These are phyloP conservation scores for Ogataea siamensis DNA, from an alignment of 805 yeast genomes.

Conservation along the genomic window DNA sequence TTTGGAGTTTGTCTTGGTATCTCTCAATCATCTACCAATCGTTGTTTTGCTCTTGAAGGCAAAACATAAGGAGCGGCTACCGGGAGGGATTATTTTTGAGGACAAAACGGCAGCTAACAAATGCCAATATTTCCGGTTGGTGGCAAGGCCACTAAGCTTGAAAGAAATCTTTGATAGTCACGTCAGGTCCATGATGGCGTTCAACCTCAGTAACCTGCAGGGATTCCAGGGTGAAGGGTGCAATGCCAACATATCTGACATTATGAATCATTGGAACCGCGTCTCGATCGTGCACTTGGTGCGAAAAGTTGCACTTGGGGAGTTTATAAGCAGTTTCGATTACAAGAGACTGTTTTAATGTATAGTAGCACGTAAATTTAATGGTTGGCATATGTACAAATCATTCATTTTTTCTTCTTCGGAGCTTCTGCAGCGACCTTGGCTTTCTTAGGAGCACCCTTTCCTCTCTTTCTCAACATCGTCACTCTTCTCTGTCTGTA, in stretches of 20 bases:
- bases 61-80: conserved; percentile 69
- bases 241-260: conserved; percentile 11
- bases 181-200: conserved; percentile 28
- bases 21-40: conserved; percentile 80
- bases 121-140: conserved; percentile 21
- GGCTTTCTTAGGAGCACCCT: conserved; percentile 83
- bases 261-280: conserved; percentile 28
- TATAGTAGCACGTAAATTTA: conserved; percentile 5
- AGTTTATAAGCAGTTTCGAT: conserved; percentile 29
- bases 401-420: conserved; percentile 39
- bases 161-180: conserved; percentile 31
- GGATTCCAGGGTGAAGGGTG: conserved; percentile 11
- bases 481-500: conserved; percentile 65
- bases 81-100: conserved; percentile 48
- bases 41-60: conserved; percentile 76
- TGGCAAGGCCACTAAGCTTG: conserved; percentile 29
- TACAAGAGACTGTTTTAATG: conserved; percentile 33
- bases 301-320: conserved; percentile 29
- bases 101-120: conserved; percentile 6
- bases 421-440: conserved; percentile 41
- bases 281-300: conserved; percentile 22
- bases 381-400: conserved; percentile 4
- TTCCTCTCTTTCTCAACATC: conserved; percentile 77
- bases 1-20: conserved; percentile 58
- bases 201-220: conserved; percentile 28